Conservation (phyloP, 345 rosid genomes). For the Lepidium sativum region DNA sequence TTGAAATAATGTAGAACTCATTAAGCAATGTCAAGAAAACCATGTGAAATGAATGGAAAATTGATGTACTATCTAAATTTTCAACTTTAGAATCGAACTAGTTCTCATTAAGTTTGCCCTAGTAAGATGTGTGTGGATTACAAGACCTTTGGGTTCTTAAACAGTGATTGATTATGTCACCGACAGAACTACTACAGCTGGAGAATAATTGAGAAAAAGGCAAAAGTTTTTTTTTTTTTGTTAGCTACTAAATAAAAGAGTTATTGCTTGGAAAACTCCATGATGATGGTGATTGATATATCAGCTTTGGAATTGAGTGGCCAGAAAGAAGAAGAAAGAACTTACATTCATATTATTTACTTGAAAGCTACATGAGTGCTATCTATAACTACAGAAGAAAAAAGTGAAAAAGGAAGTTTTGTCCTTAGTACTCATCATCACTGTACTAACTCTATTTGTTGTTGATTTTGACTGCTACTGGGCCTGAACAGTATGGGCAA, state of each 20-base stretch:
- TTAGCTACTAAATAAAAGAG: constrained; percentile 5
- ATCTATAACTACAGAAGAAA: not conserved
- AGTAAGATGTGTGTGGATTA: not conserved
- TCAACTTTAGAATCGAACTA: constrained; percentile 16
- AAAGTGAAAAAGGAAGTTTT: constrained; percentile 11
- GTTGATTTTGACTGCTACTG: constrained; percentile 58
- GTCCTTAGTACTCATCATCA: constrained; percentile 8
- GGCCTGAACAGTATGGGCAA: constrained; percentile 73
- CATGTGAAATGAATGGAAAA: constrained; percentile 1
- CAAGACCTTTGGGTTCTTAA: not conserved
- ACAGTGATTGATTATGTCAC: constrained; percentile 5
- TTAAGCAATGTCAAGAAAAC: constrained; percentile 6
- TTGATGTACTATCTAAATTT: not conserved
- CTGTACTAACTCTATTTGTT: not conserved
- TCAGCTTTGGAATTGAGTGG: constrained; percentile 14
- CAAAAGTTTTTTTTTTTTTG: not conserved
- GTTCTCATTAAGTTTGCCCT: constrained; percentile 4
- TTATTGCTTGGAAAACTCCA: constrained; percentile 10
- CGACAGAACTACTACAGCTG: constrained; percentile 26
- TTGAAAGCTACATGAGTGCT: constrained; percentile 15
- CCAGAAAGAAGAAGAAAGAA: not conserved
- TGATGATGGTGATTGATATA: constrained; percentile 22
- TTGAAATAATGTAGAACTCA: constrained; percentile 17
- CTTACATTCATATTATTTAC: constrained; percentile 1
- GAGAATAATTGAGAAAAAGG: constrained; percentile 9